Evolutionary conservation across 768 basidiomycete genomes (phyloP).

Genomic region (Multifurca ochricompacta): DNA sequence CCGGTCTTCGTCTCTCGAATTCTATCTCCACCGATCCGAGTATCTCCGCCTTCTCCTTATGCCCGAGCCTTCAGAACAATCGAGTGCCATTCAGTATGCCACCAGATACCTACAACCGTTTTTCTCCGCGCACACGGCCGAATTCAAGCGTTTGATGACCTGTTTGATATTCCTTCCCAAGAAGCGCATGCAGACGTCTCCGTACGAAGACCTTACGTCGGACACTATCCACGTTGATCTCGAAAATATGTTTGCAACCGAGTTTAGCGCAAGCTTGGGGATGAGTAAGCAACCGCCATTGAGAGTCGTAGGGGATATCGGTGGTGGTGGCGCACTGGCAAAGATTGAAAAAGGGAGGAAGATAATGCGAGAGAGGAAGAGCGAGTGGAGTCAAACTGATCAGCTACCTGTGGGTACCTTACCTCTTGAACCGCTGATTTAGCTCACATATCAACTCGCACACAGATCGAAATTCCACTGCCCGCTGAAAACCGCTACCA

Average conservation of each 20-base stretch:
- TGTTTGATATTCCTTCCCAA: constrained; percentile 66
- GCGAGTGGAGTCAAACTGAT: constrained; percentile 83
- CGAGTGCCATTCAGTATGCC: constrained; percentile 68
- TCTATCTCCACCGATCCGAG: constrained; percentile 84
- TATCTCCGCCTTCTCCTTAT: constrained; percentile 73
- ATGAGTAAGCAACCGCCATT: constrained; percentile 88
- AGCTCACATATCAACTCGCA: constrained; percentile 2
- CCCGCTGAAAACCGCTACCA: constrained; percentile 86
- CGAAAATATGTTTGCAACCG: constrained; percentile 76
- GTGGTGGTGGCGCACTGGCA: constrained; percentile 83
- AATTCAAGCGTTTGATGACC: constrained; percentile 64
- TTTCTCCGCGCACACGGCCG: constrained; percentile 49
- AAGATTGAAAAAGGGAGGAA: constrained; percentile 91
- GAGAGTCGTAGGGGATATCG: constrained; percentile 85
- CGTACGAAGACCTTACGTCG: constrained; percentile 67
- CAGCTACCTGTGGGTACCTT: constrained; percentile 69
- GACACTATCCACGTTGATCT: constrained; percentile 70
- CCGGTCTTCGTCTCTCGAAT: constrained; percentile 78
- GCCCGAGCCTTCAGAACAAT: constrained; percentile 47
- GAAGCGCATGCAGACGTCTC: constrained; percentile 54
- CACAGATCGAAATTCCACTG: constrained; percentile 88
- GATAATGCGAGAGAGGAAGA: constrained; percentile 89
- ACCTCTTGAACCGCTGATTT: constrained; percentile 15
- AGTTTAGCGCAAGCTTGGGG: constrained; percentile 80
- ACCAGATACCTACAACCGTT: constrained; percentile 56